Base-by-base conservation (phyloP, 768 basidiomycete genomes). In the Amanita pseudoporphyria region DNA sequence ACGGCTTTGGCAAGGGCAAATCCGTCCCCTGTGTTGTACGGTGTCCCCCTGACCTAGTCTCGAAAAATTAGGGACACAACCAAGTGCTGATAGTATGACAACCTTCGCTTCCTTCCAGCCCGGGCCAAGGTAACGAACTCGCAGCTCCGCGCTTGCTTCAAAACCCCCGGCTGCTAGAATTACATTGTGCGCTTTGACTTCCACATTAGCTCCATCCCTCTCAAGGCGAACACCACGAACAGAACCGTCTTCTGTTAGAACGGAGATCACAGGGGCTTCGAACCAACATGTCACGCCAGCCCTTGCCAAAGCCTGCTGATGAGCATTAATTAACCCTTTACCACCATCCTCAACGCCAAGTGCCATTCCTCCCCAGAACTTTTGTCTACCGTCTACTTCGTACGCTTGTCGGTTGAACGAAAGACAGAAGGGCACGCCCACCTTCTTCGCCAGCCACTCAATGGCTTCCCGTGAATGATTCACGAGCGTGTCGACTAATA, bases 341-440 rank as follows among this genome's bases (percentile, higher is more conserved):
- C 84, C 83, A 2, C 82, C 82, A 33, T 77, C 76, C 47, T 75
- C 68, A n/a, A 78, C 76, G 54, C 74, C 71, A 21, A 84, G 68
- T 7, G 73, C 79, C 63, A 85, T 63, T 5, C 82, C 84, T 18
- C 83, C 82, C 82, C 82, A 85, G 57, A 85, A 85, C 53, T 71
- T 79, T 54, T 79, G 74, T 49, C 74, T 67, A 35, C 80, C 81
- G 18, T 72, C 64, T 24, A 83, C 74, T 47, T 78, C 71, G 61
- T 84, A 85, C 9, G 83, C 82, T 58, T 85, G 82, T 9, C 82
- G 68, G 58, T 84, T 71, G 59, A 81, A 81, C 5, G 81, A 72
- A 18, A 84, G 63, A 19, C 63, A 62, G 63, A 82, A 85, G 1
- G 76, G 76, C 1, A 84, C 60, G 5, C 68, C 63, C 30, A 79